These are phyloP conservation scores for Akanthomyces lecanii DNA, from an alignment of 2,329 filamentous ascomycete species.

Conservation along the genomic window DNA sequence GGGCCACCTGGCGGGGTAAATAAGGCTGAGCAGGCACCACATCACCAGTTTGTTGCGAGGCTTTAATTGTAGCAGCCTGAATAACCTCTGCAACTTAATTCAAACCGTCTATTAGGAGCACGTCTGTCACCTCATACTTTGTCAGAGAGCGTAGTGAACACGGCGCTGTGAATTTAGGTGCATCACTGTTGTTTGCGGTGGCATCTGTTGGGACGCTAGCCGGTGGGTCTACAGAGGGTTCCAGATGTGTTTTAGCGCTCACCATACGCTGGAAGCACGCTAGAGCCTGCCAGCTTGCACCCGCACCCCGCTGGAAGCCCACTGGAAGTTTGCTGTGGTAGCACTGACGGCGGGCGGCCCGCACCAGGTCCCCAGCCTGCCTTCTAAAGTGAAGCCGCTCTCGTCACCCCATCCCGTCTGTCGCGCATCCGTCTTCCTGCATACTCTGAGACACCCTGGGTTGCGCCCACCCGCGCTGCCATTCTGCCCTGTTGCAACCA, in stretches of 20 bases:
- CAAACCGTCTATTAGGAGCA: no score
- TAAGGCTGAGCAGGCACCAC: no score
- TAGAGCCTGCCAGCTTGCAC: neutral
- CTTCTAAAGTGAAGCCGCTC: neutral
- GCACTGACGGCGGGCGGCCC: neutral
- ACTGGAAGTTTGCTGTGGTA: neutral
- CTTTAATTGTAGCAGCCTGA: no score
- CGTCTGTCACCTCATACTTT: no score
- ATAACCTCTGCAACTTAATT: no score
- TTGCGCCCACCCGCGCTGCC: conserved; percentile 6
- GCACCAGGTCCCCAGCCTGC: neutral
- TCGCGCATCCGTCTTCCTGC: conserved; percentile 8
- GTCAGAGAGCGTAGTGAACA: no score
- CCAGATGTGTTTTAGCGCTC: neutral
- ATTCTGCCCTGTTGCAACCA: neutral
- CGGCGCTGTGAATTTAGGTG: no score
- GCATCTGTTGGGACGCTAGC: neutral
- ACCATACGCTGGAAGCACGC: neutral
- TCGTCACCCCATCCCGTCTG: neutral
- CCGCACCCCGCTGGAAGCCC: neutral
- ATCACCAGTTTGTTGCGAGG: no score
- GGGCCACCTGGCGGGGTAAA: no score
- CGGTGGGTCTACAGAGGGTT: neutral
- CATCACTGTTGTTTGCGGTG: neutral
- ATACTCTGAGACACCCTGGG: conserved; percentile 9